Percentiles rank a stretch among this genome's conserved stretches.
Evolutionary conservation across 2,329 filamentous ascomycete species (phyloP).

Genomic region (Aspergillus aculeatus): DNA sequence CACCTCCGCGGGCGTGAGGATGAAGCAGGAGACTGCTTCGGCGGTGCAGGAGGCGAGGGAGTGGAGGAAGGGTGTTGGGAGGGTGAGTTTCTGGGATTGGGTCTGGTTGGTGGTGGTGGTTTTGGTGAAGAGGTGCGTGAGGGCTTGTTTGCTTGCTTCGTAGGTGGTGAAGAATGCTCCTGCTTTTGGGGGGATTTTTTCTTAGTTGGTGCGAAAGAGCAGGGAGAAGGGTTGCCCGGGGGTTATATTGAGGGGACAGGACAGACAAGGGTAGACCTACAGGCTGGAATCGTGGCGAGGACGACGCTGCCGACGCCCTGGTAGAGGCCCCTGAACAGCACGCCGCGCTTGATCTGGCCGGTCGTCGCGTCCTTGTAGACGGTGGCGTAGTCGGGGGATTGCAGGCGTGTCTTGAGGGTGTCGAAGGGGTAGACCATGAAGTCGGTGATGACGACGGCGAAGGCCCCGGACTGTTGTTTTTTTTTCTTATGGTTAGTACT

Average conservation of each 20-base stretch:
- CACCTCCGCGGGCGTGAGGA: conserved; percentile 85
- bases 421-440: conserved; percentile 84
- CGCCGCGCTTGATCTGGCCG: conserved; percentile 53
- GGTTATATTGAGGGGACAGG: no score
- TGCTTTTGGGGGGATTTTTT: conserved; percentile 47
- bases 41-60: conserved; percentile 70
- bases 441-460: conserved; percentile 83
- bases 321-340: conserved; percentile 72
- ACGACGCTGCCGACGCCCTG: conserved; percentile 85
- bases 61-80: conserved; percentile 71
- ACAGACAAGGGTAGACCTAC: conserved; percentile 41
- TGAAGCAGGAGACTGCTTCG: conserved; percentile 80
- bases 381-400: conserved; percentile 71
- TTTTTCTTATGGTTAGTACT: background rate
- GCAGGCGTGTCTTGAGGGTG: conserved; percentile 82
- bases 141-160: conserved; percentile 68
- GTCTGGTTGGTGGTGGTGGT: background rate
- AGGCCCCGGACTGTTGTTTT: conserved; percentile 67
- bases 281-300: conserved; percentile 82
- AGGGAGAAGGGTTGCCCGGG: no score
- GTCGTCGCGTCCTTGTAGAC: conserved; percentile 62
- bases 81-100: conserved; percentile 19
- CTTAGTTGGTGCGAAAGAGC: background rate
- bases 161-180: conserved; percentile 90
- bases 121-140: conserved; percentile 47